These are phyloP conservation scores for Lycium ferocissimum DNA, from an alignment of 257 asterid genomes.

Conservation along the genomic window DNA sequence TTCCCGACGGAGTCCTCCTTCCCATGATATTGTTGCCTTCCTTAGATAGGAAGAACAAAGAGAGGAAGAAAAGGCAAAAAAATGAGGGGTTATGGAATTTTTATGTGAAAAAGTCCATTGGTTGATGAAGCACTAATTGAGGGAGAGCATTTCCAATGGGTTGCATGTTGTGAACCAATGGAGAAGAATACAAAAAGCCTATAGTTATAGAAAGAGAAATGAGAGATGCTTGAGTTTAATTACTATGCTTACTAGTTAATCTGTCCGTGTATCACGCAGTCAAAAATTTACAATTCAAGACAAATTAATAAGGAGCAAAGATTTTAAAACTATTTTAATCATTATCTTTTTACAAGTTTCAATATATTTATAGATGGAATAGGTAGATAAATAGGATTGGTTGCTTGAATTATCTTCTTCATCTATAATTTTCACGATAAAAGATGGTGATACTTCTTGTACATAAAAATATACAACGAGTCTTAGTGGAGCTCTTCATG, in stretches of 20 bases:
- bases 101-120: conserved; percentile 13
- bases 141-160: neutral
- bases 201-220: neutral
- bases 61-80: neutral
- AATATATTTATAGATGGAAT: neutral
- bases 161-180: neutral
- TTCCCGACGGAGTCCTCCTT: conserved; percentile 57
- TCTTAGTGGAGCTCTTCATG: neutral
- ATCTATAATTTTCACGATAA: neutral
- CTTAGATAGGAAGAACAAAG: conserved; percentile 14
- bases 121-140: conserved; percentile 25
- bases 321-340: neutral
- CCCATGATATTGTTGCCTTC: conserved; percentile 49
- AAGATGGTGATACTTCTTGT: neutral
- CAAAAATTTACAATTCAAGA: neutral
- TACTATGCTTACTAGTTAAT: neutral
- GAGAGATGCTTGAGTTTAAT: neutral
- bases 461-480: neutral
- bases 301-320: neutral
- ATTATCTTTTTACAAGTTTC: neutral
- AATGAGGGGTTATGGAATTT: neutral
- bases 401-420: no score
- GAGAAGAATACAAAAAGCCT: neutral
- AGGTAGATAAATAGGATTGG: neutral
- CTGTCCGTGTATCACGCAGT: neutral